A percentile compares a stretch with the other conserved stretches of the same genome.
phyloP scores from a whole-genome alignment of 78 protist genomes.

The Dictyostelium brefeldianum region DNA sequence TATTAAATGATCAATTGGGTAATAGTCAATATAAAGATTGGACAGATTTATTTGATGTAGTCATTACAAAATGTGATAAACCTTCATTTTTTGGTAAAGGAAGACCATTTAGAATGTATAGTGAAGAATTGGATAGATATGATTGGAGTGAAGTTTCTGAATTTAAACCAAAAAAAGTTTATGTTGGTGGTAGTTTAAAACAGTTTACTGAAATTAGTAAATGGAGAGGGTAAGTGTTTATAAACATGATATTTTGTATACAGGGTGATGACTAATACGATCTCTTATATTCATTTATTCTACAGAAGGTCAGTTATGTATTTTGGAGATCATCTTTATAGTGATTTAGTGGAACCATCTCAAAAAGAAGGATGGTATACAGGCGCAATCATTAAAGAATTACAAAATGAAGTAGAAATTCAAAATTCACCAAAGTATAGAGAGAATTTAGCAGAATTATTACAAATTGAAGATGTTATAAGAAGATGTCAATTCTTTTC shows the following conservation, averaged over 20 bases:
- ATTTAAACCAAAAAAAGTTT: slow-evolving; percentile 42
- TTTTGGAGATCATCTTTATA: slow-evolving; percentile 67
- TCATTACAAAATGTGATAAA: slow-evolving; percentile 62
- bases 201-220: slow-evolving; percentile 28
- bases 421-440: slow-evolving; percentile 78
- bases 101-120: slow-evolving; percentile 53
- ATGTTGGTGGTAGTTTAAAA: slow-evolving; percentile 51
- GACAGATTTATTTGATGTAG: slow-evolving; percentile 71
- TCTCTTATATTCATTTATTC: too few species aligned
- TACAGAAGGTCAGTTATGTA: slow-evolving; percentile 45
- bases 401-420: slow-evolving; percentile 59
- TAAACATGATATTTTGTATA: too few species aligned
- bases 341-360: slow-evolving; percentile 66
- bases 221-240: slow-evolving; percentile 38
- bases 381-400: slow-evolving; percentile 59
- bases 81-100: slow-evolving; percentile 71
- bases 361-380: slow-evolving; percentile 67
- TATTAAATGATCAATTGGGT: slow-evolving; percentile 50
- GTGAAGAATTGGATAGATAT: slow-evolving; percentile 28
- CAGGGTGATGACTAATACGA: too few species aligned
- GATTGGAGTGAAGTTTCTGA: slow-evolving; percentile 59
- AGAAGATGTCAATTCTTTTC: slow-evolving; percentile 49
- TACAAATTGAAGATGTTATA: slow-evolving; percentile 47
- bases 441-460: slow-evolving; percentile 43
- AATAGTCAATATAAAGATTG: slow-evolving; percentile 22